Evolutionary conservation across 2,329 filamentous ascomycete species (phyloP).

Genomic region (Talaromyces sp.): DNA sequence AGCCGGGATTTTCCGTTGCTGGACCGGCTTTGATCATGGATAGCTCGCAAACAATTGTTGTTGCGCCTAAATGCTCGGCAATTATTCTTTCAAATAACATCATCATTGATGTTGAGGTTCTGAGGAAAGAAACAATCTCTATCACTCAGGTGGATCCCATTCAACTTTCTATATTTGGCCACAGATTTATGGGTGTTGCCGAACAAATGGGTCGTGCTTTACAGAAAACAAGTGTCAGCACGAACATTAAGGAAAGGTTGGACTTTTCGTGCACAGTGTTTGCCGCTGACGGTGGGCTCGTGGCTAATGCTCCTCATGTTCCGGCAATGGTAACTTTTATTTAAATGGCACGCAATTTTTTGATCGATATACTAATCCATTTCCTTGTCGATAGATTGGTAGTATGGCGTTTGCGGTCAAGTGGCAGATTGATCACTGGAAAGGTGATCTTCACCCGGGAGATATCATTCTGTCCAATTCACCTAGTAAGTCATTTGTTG

Average conservation of each 20-base stretch:
- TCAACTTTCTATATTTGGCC: not conserved
- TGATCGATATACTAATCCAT: too few species aligned
- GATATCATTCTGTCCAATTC: conserved; percentile 58
- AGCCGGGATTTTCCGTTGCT: conserved; percentile 6
- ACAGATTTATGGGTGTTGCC: not conserved
- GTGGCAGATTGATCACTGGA: conserved; percentile 49
- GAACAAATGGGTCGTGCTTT: conserved; percentile 1
- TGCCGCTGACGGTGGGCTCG: not conserved
- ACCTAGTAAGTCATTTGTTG: not conserved
- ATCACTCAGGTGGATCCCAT: not conserved
- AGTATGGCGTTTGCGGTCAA: conserved; percentile 7
- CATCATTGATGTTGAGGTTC: not conserved
- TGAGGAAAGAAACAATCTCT: not conserved
- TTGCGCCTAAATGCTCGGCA: conserved; percentile 27
- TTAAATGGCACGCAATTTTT: too few species aligned
- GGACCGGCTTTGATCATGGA: conserved; percentile 22
- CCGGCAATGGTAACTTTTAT: not conserved
- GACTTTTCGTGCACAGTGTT: not conserved
- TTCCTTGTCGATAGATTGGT: not conserved
- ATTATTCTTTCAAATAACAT: conserved; percentile 39
- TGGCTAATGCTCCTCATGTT: not conserved
- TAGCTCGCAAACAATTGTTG: conserved; percentile 36
- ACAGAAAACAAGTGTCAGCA: conserved; percentile 1
- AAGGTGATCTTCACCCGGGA: conserved; percentile 61
- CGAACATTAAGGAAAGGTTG: not conserved